Evolutionary conservation across 192 early-diverging fungal genomes (phyloP).

Genomic region (Rhizoclosmatium globosum): DNA sequence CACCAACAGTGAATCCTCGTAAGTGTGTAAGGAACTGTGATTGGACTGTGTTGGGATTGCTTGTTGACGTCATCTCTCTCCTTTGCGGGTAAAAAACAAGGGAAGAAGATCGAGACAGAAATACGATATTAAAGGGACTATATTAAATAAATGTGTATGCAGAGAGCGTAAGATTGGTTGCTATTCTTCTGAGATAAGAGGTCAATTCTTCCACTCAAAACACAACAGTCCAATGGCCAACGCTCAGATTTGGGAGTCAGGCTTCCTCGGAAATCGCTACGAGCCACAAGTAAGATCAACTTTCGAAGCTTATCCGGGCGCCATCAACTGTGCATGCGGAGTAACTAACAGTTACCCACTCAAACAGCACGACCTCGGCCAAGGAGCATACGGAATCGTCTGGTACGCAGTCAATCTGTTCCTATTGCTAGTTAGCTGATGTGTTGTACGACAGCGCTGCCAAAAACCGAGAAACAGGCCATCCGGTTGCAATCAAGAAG

Average conservation of each 20-base stretch:
- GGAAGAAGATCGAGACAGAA: too few species aligned
- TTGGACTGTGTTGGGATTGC: not conserved
- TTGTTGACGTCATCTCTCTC: not conserved
- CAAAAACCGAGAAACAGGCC: slow-evolving; percentile 83
- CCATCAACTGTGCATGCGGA: not conserved
- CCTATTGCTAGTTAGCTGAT: not conserved
- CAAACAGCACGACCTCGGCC: slow-evolving; percentile 65
- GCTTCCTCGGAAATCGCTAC: slow-evolving; percentile 13
- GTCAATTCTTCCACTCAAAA: too few species aligned
- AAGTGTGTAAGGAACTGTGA: slow-evolving; percentile 35
- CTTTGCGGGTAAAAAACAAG: not conserved
- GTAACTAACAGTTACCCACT: not conserved
- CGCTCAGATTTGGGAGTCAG: slow-evolving; percentile 13
- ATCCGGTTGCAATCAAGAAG: slow-evolving; percentile 94
- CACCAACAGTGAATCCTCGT: slow-evolving; percentile 76
- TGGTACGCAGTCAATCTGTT: slow-evolving; percentile 67
- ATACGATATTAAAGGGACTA: too few species aligned
- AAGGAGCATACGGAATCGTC: slow-evolving; percentile 98
- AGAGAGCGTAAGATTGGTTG: too few species aligned
- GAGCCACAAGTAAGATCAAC: not conserved
- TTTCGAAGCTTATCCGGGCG: not conserved
- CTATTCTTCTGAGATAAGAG: too few species aligned
- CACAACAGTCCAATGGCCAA: too few species aligned
- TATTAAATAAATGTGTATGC: too few species aligned
- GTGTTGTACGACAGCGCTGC: slow-evolving; percentile 74